These are phyloP conservation scores for Leccinellum rugosiceps DNA, from an alignment of 768 basidiomycete genomes.

Conservation along the genomic window DNA sequence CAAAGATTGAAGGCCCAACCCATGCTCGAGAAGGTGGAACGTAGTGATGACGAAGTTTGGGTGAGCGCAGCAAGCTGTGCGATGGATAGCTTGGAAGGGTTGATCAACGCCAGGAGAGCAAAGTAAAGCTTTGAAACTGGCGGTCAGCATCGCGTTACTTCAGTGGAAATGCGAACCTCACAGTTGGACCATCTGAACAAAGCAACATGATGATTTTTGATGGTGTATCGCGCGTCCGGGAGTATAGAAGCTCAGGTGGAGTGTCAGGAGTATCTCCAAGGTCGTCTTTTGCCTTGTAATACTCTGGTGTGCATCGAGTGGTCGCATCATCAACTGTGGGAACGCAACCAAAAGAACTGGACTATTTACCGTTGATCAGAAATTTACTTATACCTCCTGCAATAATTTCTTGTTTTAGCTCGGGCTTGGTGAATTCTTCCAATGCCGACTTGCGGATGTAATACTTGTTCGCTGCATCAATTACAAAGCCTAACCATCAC, in stretches of 20 bases:
- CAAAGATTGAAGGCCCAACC: slow-evolving; percentile 1
- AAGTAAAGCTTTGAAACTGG: slow-evolving; percentile 25
- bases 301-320: slow-evolving; percentile 15
- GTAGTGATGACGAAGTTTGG: slow-evolving; percentile 23
- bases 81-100: slow-evolving; percentile 27
- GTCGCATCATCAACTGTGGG: slow-evolving; percentile 1
- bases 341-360: no score
- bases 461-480: slow-evolving; percentile 10
- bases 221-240: background rate
- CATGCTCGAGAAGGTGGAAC: slow-evolving; percentile 20
- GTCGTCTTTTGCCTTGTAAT: slow-evolving; percentile 14
- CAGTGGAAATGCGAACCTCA: background rate
- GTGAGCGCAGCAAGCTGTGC: slow-evolving; percentile 30
- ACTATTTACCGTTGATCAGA: slow-evolving; percentile 18
- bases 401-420: slow-evolving; percentile 22
- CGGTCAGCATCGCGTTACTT: background rate
- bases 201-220: slow-evolving; percentile 5
- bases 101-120: slow-evolving; percentile 24
- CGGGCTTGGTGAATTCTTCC: slow-evolving; percentile 1
- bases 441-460: slow-evolving; percentile 24
- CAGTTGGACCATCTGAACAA: slow-evolving; percentile 18
- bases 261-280: slow-evolving; percentile 18
- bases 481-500: slow-evolving; percentile 16
- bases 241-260: slow-evolving; percentile 11
- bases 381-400: slow-evolving; percentile 16